Conservation (phyloP, 768 basidiomycete genomes). For the Brasilioporus rufonigricans region DNA sequence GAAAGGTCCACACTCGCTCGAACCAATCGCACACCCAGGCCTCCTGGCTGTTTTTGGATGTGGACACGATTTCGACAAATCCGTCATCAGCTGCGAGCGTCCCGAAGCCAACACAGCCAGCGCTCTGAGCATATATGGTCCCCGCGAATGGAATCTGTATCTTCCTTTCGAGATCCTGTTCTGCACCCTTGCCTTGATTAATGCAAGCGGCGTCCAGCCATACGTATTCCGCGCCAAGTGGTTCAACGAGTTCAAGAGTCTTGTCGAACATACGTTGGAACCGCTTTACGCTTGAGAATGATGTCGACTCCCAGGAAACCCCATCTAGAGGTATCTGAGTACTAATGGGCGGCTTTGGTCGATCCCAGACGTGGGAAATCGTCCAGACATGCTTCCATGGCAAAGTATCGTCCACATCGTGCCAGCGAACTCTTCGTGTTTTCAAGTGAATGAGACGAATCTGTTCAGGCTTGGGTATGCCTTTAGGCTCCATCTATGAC, state of each 20-base stretch:
- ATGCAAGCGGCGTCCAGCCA: slow-evolving; percentile 7
- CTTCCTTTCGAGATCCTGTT: not conserved
- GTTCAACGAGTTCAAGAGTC: not conserved
- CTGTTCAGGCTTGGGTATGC: not conserved
- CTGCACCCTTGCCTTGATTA: not conserved
- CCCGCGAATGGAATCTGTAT: slow-evolving; percentile 3
- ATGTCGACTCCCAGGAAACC: too few relatives aligned
- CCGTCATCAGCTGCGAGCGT: not conserved
- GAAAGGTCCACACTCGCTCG: slow-evolving; percentile 10
- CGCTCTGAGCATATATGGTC: not conserved
- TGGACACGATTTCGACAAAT: not conserved
- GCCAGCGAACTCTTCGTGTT: not conserved
- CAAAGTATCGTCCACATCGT: not conserved
- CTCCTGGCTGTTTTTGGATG: too few relatives aligned
- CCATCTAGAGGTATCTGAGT: too few relatives aligned
- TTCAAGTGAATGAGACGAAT: not conserved
- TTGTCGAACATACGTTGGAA: too few relatives aligned
- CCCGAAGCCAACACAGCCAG: slow-evolving; percentile 6
- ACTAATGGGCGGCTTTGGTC: too few relatives aligned
- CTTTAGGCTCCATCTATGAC: too few relatives aligned
- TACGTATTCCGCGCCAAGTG: too few relatives aligned
- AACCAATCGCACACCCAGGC: slow-evolving; percentile 6
- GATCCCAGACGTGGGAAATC: too few relatives aligned
- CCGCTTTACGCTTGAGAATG: slow-evolving; percentile 1
- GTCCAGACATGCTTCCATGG: too few relatives aligned